phyloP scores from a whole-genome alignment of 306 rosid genomes.

The Gleditsia sinensis region DNA sequence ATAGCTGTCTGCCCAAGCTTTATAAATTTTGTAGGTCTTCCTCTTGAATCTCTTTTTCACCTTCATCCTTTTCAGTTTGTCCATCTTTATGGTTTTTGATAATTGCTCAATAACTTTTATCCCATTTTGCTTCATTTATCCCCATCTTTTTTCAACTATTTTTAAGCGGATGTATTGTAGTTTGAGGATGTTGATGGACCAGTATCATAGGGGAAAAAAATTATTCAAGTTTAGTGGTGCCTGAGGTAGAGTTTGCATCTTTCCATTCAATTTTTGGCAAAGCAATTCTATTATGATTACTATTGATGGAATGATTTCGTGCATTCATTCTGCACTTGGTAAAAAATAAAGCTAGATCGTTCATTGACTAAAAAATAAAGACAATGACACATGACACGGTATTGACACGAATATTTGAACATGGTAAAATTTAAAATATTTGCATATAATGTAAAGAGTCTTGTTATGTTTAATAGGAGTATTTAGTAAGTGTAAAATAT shows the following conservation, averaged over 20 bases:
- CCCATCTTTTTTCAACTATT: neutral
- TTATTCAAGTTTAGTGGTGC: neutral
- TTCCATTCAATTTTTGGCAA: neutral
- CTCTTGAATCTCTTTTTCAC: neutral
- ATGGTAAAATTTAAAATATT: too few species aligned
- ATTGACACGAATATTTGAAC: too few species aligned
- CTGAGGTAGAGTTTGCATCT: neutral
- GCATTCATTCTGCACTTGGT: neutral
- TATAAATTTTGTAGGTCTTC: conserved; percentile 22
- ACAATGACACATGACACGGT: too few species aligned
- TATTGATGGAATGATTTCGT: neutral
- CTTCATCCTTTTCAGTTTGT: neutral
- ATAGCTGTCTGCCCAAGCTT: neutral
- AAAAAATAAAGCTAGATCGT: too few species aligned
- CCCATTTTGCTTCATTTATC: neutral
- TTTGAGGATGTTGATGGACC: neutral
- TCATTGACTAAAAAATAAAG: too few species aligned
- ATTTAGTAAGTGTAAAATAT: too few species aligned
- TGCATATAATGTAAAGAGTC: too few species aligned
- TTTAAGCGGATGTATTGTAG: neutral
- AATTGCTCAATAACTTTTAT: neutral
- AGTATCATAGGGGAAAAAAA: too few species aligned
- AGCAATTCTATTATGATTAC: neutral
- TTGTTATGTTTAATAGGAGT: too few species aligned
- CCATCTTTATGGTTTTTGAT: conserved; percentile 18